Conservation (phyloP, 208 protist species). For the Endotrypanum monterogeii region DNA sequence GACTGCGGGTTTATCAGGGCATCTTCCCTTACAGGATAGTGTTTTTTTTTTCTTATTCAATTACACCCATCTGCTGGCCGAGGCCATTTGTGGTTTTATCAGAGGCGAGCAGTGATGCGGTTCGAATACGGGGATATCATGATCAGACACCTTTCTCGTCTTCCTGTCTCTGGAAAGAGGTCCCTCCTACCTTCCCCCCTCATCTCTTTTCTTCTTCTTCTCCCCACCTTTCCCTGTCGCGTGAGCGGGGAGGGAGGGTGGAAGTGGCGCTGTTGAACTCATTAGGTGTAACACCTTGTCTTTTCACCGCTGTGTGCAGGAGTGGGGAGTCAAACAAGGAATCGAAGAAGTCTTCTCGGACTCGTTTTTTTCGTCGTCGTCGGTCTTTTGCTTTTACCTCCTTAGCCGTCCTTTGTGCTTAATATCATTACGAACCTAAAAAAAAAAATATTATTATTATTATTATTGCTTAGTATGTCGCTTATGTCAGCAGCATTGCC, state of each 20-base stretch:
- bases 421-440: too few relatives aligned
- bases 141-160: neutral
- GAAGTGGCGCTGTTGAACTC: too few relatives aligned
- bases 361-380: too few relatives aligned
- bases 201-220: neutral
- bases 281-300: too few relatives aligned
- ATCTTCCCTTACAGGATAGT: neutral
- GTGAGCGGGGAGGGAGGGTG: too few relatives aligned
- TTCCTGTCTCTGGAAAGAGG: neutral
- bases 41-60: neutral
- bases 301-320: too few relatives aligned
- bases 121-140: neutral
- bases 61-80: neutral
- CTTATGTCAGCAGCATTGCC: constrained; percentile 16
- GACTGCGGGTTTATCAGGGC: neutral
- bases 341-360: too few relatives aligned
- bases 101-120: neutral
- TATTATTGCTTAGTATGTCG: neutral
- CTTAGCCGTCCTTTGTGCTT: too few relatives aligned
- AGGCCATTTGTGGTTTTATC: neutral
- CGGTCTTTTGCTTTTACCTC: too few relatives aligned
- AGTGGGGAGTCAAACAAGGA: too few relatives aligned
- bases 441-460: neutral
- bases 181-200: neutral
- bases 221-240: too few relatives aligned